phyloP scores from a whole-genome alignment of 139 green algal genomes.

The Spirogloea muscicola region DNA sequence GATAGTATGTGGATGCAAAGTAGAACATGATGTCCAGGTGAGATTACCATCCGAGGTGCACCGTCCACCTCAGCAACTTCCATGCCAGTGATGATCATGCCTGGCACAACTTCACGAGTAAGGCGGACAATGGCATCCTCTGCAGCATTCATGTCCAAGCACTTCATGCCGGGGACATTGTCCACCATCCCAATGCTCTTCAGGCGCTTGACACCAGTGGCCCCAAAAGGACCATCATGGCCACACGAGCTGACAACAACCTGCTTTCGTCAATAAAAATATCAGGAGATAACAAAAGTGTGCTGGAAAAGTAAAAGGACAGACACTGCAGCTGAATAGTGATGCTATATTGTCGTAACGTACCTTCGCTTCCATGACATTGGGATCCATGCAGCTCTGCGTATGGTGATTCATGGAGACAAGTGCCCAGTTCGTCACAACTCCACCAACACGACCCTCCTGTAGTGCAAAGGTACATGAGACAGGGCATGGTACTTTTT shows the following conservation, averaged over 20 bases:
- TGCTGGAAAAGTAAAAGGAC: too few species aligned
- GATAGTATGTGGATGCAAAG: neutral
- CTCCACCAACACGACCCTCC: constrained; percentile 77
- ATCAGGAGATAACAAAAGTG: too few species aligned
- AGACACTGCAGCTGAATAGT: too few species aligned
- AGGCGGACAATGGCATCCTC: constrained; percentile 84
- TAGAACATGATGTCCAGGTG: neutral
- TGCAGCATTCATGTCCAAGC: constrained; percentile 93
- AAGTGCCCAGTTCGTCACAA: constrained; percentile 98
- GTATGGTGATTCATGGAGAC: constrained; percentile 95
- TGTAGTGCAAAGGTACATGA: neutral
- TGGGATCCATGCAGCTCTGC: constrained; percentile 86
- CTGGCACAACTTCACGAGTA: constrained; percentile 85
- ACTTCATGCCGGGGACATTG: constrained; percentile 80
- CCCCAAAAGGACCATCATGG: constrained; percentile 94
- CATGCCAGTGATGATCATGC: constrained; percentile 94
- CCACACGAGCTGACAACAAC: constrained; percentile 88
- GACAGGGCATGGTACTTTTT: too few species aligned
- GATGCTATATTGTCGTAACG: too few species aligned
- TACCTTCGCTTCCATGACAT: constrained; percentile 67
- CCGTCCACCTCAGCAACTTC: constrained; percentile 68
- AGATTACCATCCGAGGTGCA: constrained; percentile 47
- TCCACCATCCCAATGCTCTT: constrained; percentile 80
- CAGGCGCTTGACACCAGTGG: constrained; percentile 85
- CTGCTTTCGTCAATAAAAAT: too few species aligned